A percentile compares a stretch with the other conserved stretches of the same genome.
Evolutionary conservation across 1,284 basidiomycete genomes (phyloP).

Genomic region (Cutaneotrichosporon spelunceum): DNA sequence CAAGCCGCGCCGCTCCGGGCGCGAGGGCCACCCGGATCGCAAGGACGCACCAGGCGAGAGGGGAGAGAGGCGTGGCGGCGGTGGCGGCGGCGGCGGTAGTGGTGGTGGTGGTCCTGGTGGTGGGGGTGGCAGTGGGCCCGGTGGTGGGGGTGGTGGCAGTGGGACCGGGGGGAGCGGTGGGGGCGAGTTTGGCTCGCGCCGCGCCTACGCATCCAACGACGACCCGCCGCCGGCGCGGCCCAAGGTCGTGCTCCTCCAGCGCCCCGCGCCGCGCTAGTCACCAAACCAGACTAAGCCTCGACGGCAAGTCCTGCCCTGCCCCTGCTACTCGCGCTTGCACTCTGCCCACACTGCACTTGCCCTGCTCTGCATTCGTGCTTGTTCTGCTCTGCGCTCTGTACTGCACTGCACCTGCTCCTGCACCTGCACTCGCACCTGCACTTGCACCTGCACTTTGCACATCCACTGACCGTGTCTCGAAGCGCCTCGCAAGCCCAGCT

Average conservation of each 20-base stretch:
- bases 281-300: background rate
- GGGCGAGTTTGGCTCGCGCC: constrained; percentile 12
- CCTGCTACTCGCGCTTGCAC: too few species aligned
- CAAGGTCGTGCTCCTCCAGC: constrained; percentile 4
- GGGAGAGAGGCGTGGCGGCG: background rate
- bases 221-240: constrained; percentile 10
- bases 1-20: background rate
- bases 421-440: too few species aligned
- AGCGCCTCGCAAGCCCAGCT: too few species aligned
- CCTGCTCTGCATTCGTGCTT: too few species aligned
- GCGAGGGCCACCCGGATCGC: background rate
- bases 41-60: background rate
- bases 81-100: constrained; percentile 1
- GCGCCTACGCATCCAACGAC: constrained; percentile 22
- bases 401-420: too few species aligned
- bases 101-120: background rate
- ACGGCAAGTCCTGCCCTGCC: too few species aligned
- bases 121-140: too few species aligned
- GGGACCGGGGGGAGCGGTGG: background rate
- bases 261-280: background rate
- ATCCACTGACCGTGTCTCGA: too few species aligned
- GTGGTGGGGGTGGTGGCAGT: too few species aligned
- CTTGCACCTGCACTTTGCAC: too few species aligned
- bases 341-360: too few species aligned
- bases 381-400: too few species aligned